Percentiles rank a stretch among this genome's conserved stretches.
Evolutionary conservation across 2,329 filamentous ascomycete species (phyloP).

Genomic region (Pseudopithomyces maydicus): DNA sequence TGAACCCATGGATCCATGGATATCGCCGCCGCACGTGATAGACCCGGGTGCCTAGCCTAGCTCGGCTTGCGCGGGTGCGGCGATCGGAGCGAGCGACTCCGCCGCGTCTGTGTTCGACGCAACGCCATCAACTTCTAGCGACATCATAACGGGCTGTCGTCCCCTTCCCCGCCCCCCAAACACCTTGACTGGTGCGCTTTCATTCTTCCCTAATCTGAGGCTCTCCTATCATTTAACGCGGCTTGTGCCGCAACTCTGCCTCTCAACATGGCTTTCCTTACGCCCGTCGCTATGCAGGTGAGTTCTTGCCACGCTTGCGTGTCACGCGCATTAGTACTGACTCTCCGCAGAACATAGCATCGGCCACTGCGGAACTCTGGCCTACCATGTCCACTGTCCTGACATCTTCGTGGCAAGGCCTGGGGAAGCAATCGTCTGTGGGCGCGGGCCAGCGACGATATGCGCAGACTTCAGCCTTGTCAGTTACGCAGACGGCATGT

Average conservation of each 20-base stretch:
- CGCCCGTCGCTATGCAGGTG: slow-evolving; percentile 55
- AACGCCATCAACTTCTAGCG: slow-evolving; percentile 29
- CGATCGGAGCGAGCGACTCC: slow-evolving; percentile 1
- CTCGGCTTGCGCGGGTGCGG: slow-evolving; percentile 2
- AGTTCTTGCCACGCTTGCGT: slow-evolving; percentile 40
- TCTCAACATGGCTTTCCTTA: slow-evolving; percentile 57
- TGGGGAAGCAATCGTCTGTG: slow-evolving; percentile 27
- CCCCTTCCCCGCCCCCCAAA: slow-evolving; percentile 19
- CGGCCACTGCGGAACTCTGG: slow-evolving; percentile 45
- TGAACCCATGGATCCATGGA: too few species aligned
- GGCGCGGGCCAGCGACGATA: slow-evolving; percentile 27
- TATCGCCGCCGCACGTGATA: too few species aligned
- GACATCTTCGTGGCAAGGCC: slow-evolving; percentile 40
- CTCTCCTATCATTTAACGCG: slow-evolving; percentile 24
- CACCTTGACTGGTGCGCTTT: slow-evolving; percentile 22
- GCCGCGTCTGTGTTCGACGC: slow-evolving; percentile 3
- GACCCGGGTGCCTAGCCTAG: background rate
- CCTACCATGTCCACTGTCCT: slow-evolving; percentile 46
- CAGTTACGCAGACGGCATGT: slow-evolving; percentile 3
- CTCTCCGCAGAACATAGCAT: slow-evolving; percentile 50
- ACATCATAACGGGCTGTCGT: slow-evolving; percentile 15
- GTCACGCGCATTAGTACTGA: slow-evolving; percentile 27
- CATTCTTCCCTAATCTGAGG: slow-evolving; percentile 22
- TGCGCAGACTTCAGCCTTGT: slow-evolving; percentile 10
- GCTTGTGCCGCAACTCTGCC: slow-evolving; percentile 34